Conservation (phyloP, 2,329 filamentous ascomycete genomes). For the Trichoderma cornu-damae region DNA sequence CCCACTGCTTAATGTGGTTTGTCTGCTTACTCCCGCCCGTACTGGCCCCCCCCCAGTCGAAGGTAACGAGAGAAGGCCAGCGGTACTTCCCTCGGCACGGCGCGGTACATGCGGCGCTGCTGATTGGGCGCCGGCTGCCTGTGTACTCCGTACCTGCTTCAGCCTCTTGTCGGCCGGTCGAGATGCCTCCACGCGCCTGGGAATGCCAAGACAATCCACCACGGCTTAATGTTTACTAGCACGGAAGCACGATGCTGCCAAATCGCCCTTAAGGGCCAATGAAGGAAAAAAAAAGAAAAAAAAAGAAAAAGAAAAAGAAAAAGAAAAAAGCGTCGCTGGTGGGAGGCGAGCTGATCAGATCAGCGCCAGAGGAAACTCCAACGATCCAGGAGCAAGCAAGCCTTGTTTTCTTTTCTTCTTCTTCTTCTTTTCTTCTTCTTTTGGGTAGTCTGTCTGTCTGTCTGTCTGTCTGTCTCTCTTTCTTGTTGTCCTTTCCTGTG, state of each 20-base stretch:
- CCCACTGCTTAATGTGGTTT: too few species aligned
- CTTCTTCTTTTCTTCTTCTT: not conserved
- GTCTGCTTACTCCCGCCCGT: too few species aligned
- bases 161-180: not conserved
- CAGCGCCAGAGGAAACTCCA: not conserved
- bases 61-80: too few species aligned
- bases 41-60: too few species aligned
- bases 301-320: too few species aligned
- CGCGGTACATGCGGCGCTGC: not conserved
- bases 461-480: not conserved
- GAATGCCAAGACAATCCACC: conserved; percentile 12
- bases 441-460: too few species aligned
- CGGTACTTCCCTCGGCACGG: not conserved
- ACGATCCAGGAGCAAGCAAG: too few species aligned
- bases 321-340: too few species aligned
- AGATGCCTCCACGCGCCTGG: not conserved
- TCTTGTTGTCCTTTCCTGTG: not conserved
- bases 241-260: conserved; percentile 11
- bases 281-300: too few species aligned
- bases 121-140: not conserved
- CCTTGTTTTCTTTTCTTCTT: too few species aligned
- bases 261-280: conserved; percentile 1
- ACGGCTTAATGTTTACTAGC: conserved; percentile 7
- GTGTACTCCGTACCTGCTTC: conserved; percentile 6
- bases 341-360: not conserved